phyloP scores from a whole-genome alignment of 1,284 basidiomycete species.

The Apiotrichum gamsii region DNA sequence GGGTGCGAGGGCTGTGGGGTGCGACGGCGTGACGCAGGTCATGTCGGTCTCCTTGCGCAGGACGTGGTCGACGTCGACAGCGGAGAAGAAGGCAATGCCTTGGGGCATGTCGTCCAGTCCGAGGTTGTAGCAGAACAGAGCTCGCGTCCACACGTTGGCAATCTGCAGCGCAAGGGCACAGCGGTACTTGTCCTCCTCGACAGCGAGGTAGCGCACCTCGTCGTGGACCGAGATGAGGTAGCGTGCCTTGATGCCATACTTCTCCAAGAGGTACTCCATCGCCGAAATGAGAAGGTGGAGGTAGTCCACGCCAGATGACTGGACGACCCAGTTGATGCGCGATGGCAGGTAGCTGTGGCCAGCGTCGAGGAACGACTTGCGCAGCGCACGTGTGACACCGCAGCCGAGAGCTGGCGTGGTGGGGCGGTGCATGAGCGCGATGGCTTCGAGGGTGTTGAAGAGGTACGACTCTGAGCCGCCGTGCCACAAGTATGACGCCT shows the following conservation, averaged over 20 bases:
- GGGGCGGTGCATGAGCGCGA: slow-evolving; percentile 79
- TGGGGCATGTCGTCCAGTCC: slow-evolving; percentile 95
- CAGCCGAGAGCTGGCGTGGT: slow-evolving; percentile 89
- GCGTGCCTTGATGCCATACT: slow-evolving; percentile 80
- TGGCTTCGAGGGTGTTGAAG: slow-evolving; percentile 98
- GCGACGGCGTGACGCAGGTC: slow-evolving; percentile 89
- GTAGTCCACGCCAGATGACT: slow-evolving; percentile 97
- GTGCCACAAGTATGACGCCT: slow-evolving; percentile 76
- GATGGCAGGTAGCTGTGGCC: slow-evolving; percentile 81
- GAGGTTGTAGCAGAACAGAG: slow-evolving; percentile 83
- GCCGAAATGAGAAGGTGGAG: slow-evolving; percentile 91
- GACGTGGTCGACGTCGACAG: slow-evolving; percentile 87
- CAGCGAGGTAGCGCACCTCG: slow-evolving; percentile 88
- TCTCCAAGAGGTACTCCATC: slow-evolving; percentile 80
- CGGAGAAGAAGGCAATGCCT: slow-evolving; percentile 92
- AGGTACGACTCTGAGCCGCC: slow-evolving; percentile 94
- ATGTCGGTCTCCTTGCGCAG: slow-evolving; percentile 95
- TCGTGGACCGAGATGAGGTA: slow-evolving; percentile 98
- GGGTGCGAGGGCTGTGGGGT: slow-evolving; percentile 70
- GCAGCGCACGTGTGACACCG: slow-evolving; percentile 85
- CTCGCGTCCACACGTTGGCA: slow-evolving; percentile 92
- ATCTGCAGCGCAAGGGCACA: slow-evolving; percentile 90
- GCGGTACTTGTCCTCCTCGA: slow-evolving; percentile 80
- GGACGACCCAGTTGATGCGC: slow-evolving; percentile 98
- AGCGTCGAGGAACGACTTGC: slow-evolving; percentile 71